These are phyloP conservation scores for Plasmopara viticola DNA, from an alignment of 352 stramenopile genomes.

Conservation along the genomic window DNA sequence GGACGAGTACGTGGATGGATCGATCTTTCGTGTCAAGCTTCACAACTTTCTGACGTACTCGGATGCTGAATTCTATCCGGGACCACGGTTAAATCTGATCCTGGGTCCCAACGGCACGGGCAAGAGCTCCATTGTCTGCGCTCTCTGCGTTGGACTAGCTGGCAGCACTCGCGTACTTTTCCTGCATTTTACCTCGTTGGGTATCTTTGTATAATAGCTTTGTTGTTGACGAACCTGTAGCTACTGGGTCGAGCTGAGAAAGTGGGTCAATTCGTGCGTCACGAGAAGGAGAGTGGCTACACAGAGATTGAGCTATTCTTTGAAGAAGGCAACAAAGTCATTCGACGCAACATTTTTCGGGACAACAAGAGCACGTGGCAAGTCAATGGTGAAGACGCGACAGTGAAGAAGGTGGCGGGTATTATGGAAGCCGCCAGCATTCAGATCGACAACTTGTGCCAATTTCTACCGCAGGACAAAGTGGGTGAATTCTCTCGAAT, in stretches of 20 bases:
- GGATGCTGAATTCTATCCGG: constrained; percentile 86
- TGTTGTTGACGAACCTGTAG: constrained; percentile 19
- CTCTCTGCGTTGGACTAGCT: constrained; percentile 94
- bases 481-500: constrained; percentile 88
- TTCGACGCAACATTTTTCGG: constrained; percentile 89
- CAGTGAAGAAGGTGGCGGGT: constrained; percentile 59
- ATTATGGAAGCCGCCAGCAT: constrained; percentile 89
- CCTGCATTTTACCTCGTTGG: neutral
- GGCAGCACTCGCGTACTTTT: constrained; percentile 85
- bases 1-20: constrained; percentile 78
- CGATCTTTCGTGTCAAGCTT: constrained; percentile 87
- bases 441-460: constrained; percentile 97
- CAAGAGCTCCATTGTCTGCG: constrained; percentile 94
- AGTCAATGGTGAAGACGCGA: constrained; percentile 62
- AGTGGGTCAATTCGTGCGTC: constrained; percentile 86
- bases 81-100: constrained; percentile 96
- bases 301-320: constrained; percentile 94
- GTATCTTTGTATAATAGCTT: neutral
- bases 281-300: constrained; percentile 80
- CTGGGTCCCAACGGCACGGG: constrained; percentile 96
- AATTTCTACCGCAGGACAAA: constrained; percentile 98
- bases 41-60: constrained; percentile 94
- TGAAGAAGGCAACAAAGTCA: constrained; percentile 62
- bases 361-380: constrained; percentile 85
- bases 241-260: constrained; percentile 93